These are phyloP conservation scores for Hysterangium stoloniferum DNA, from an alignment of 768 basidiomycete genomes.

Conservation along the genomic window DNA sequence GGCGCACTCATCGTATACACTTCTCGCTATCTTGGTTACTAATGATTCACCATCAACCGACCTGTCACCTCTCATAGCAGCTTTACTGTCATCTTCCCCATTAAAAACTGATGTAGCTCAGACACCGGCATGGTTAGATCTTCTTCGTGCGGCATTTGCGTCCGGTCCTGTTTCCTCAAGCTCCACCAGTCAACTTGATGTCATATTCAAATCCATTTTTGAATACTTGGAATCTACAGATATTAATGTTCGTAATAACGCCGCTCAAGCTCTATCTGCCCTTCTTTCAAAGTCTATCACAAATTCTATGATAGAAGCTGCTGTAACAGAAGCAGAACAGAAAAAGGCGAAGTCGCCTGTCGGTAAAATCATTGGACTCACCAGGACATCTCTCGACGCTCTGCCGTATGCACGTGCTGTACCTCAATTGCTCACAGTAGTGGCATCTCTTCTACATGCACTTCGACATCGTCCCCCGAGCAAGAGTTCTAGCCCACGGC, in stretches of 20 bases:
- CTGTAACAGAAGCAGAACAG: slow-evolving; percentile 32
- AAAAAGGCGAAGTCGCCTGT: slow-evolving; percentile 43
- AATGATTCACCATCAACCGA: slow-evolving; percentile 39
- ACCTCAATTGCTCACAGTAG: slow-evolving; percentile 69
- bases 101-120: slow-evolving; percentile 59
- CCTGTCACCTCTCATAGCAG: slow-evolving; percentile 49
- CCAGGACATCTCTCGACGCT: slow-evolving; percentile 61
- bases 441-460: slow-evolving; percentile 59
- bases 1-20: slow-evolving; percentile 78
- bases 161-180: neutral
- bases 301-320: slow-evolving; percentile 46
- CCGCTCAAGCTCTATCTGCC: slow-evolving; percentile 51
- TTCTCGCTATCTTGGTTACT: slow-evolving; percentile 75
- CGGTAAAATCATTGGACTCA: slow-evolving; percentile 53
- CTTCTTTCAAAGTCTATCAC: slow-evolving; percentile 66
- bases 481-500: slow-evolving; percentile 26
- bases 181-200: slow-evolving; percentile 28
- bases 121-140: slow-evolving; percentile 70
- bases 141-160: slow-evolving; percentile 21
- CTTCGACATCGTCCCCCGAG: slow-evolving; percentile 44
- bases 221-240: slow-evolving; percentile 69
- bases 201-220: slow-evolving; percentile 73
- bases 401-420: slow-evolving; percentile 67
- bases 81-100: slow-evolving; percentile 63
- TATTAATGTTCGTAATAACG: slow-evolving; percentile 49